Base-by-base conservation (phyloP, 306 rosid genomes). In the Castanospermum australe region DNA sequence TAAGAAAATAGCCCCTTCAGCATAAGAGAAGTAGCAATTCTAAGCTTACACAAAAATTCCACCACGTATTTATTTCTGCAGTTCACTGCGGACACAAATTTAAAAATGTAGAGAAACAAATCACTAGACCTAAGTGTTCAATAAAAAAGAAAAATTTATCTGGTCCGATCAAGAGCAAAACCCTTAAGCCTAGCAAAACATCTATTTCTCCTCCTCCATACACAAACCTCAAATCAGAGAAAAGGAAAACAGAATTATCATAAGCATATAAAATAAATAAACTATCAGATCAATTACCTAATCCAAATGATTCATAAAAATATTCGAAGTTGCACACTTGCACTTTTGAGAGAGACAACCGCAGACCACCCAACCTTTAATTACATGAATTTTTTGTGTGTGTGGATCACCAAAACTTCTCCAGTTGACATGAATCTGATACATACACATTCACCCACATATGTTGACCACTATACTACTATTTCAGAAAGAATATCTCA, bases 201-300 rank as follows among this genome's bases (percentile, higher is more conserved):
- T 30, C 44, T 55, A 18, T 73, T 28, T 41, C 79, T 30, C 50
- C 15, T 1, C 62, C 28, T 45, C 28, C 54, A 45, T 33, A 9
- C 13, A 21, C 71, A n/a, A n/a, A 51, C 2, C 54, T 9, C 33
- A 44, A 64, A 22, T 30, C 79, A 66, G 60, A 71, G 35, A 65
- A 17, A 41, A n/a, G 57, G 63, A 42, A 51, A 60, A 62, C 6
- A 50, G 32, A 38, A 28, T 39, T 20, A 50, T 64, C 52, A 69
- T 30, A 41, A 75, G 50, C 73, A 75, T 24, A 59, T 47, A 55
- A 45, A 75, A 33, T 36, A 45, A 75, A 33, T 36, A 56, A 74
- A 67, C 48, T 36, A 66, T 25, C 3, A 60, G 38, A 63, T 64
- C 75, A 63, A 61, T 35, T 25, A 60, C 39, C 22, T 38, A 18